Conservation (phyloP, 352 stramenopile genomes). For the Globisporangium recalcitrans region DNA sequence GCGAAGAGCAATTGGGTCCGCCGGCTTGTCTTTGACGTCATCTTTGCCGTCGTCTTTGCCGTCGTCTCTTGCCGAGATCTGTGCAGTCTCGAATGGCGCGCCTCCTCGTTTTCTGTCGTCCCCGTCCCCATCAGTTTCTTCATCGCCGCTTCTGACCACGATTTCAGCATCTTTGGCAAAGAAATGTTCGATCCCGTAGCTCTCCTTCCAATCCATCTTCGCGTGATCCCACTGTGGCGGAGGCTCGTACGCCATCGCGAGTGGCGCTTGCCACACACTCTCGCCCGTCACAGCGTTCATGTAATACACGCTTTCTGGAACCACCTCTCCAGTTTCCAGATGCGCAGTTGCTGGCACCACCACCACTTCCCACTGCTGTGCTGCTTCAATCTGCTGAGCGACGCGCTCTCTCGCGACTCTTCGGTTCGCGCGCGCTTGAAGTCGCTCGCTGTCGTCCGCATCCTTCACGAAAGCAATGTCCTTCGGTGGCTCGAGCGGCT, state of each 20-base stretch:
- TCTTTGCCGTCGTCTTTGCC: conserved; percentile 13
- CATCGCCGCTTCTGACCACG: conserved; percentile 1
- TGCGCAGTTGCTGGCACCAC: conserved; percentile 17
- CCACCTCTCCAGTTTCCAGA: conserved; percentile 5
- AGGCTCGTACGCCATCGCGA: conserved; percentile 54
- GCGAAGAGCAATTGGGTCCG: conserved; percentile 43
- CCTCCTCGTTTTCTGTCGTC: not conserved
- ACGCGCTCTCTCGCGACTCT: conserved; percentile 38
- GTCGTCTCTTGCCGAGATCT: not conserved
- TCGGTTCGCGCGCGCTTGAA: conserved; percentile 36
- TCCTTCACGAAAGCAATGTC: conserved; percentile 23
- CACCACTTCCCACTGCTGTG: conserved; percentile 49
- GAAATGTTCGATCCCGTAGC: conserved; percentile 45
- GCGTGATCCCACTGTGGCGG: conserved; percentile 44
- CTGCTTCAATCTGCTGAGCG: conserved; percentile 31
- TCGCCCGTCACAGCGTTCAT: conserved; percentile 47
- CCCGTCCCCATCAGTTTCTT: not conserved
- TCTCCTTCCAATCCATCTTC: conserved; percentile 57
- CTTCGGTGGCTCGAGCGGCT: conserved; percentile 23
- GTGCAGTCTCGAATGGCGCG: not conserved
- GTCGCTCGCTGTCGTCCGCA: conserved; percentile 16
- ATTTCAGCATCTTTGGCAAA: conserved; percentile 14
- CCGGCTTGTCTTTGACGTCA: conserved; percentile 20
- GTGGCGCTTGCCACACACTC: conserved; percentile 49
- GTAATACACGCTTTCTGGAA: conserved; percentile 41